Evolutionary conservation across 768 basidiomycete species (phyloP).

Genomic region (Mycena galopus): DNA sequence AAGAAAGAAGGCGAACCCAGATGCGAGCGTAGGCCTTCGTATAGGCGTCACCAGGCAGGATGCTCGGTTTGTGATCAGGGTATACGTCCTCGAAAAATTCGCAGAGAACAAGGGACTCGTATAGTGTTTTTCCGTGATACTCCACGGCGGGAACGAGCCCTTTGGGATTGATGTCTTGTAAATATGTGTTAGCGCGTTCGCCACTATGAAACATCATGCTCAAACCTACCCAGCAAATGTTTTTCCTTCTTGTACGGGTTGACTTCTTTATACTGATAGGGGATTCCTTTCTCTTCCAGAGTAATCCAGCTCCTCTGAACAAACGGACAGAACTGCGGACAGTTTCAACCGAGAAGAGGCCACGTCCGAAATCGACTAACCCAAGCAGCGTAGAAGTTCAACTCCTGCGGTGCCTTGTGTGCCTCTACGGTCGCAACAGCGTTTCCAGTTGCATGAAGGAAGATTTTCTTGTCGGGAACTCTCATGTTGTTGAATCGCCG

Average conservation of each 20-base stretch:
- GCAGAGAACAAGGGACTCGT: constrained; percentile 74
- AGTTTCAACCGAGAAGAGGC: background rate
- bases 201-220: background rate
- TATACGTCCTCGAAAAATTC: constrained; percentile 79
- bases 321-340: constrained; percentile 67
- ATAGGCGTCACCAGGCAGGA: constrained; percentile 67
- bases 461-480: constrained; percentile 49
- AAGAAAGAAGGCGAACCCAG: constrained; percentile 47
- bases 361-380: too few relatives aligned
- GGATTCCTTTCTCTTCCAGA: constrained; percentile 74
- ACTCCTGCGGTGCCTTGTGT: constrained; percentile 65
- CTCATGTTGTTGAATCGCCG: too few relatives aligned
- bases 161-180: constrained; percentile 70
- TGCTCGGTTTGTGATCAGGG: constrained; percentile 54
- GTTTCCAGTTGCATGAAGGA: constrained; percentile 70
- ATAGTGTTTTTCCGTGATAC: constrained; percentile 68
- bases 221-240: constrained; percentile 66
- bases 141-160: constrained; percentile 73
- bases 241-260: constrained; percentile 80
- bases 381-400: constrained; percentile 75
- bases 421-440: constrained; percentile 65
- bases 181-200: background rate
- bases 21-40: constrained; percentile 66
- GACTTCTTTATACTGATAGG: constrained; percentile 76
- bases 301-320: constrained; percentile 76